Percentiles rank a stretch among this genome's conserved stretches.
phyloP scores from a whole-genome alignment of 1,284 basidiomycete species.

The Trametes pubescens region DNA sequence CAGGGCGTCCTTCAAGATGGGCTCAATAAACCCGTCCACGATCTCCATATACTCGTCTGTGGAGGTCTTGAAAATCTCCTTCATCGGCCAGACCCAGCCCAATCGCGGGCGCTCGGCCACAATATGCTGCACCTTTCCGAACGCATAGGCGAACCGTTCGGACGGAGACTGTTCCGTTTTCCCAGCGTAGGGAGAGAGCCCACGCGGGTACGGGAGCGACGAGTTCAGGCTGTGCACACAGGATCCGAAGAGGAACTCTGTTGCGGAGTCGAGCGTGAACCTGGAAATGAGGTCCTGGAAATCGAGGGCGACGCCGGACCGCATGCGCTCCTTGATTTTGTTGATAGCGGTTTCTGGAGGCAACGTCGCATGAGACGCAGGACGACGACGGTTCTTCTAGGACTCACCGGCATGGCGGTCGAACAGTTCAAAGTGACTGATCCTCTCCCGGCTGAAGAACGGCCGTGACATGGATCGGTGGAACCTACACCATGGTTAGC shows the following conservation, averaged over 20 bases:
- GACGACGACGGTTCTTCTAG: background rate
- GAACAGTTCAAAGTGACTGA: constrained; percentile 58
- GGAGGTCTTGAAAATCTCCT: constrained; percentile 68
- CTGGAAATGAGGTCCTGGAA: constrained; percentile 70
- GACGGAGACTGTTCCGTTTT: constrained; percentile 26
- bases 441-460: constrained; percentile 38
- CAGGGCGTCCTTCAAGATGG: constrained; percentile 64
- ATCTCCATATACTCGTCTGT: constrained; percentile 57
- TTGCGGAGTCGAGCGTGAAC: constrained; percentile 75
- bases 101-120: constrained; percentile 59
- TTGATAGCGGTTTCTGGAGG: constrained; percentile 41
- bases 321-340: constrained; percentile 46
- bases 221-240: constrained; percentile 66
- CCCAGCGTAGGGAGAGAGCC: constrained; percentile 23
- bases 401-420: constrained; percentile 47
- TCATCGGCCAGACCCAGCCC: constrained; percentile 72
- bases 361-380: background rate
- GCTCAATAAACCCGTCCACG: constrained; percentile 68
- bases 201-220: constrained; percentile 58
- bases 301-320: constrained; percentile 48
- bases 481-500: constrained; percentile 38
- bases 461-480: constrained; percentile 56
- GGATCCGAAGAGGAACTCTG: constrained; percentile 73
- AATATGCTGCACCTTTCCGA: constrained; percentile 66
- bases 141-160: constrained; percentile 64